phyloP scores from a whole-genome alignment of 2,329 filamentous ascomycete genomes.

The Westerdykella sp. region DNA sequence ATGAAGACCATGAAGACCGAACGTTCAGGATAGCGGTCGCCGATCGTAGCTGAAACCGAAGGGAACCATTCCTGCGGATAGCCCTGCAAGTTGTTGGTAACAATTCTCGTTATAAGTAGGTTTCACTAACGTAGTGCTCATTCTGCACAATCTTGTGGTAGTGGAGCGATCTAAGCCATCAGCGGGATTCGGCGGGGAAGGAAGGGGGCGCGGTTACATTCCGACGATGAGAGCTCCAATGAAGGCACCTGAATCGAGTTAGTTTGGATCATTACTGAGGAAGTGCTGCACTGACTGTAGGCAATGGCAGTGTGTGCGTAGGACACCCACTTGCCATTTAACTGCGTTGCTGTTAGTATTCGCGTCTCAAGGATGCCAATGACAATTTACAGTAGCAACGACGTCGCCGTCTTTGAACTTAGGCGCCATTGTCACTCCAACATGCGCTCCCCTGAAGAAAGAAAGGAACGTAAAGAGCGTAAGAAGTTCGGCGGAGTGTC shows the following conservation, averaged over 20 bases:
- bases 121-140: slow-evolving; percentile 64
- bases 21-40: slow-evolving; percentile 92
- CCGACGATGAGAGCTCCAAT: slow-evolving; percentile 79
- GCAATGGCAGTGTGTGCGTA: slow-evolving; percentile 79
- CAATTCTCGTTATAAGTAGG: slow-evolving; percentile 9
- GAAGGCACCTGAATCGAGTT: slow-evolving; percentile 60
- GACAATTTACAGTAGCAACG: slow-evolving; percentile 48
- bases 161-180: slow-evolving; percentile 58
- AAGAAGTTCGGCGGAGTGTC: slow-evolving; percentile 11
- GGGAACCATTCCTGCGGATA: slow-evolving; percentile 89
- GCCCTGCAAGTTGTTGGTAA: slow-evolving; percentile 20
- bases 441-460: slow-evolving; percentile 12
- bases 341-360: slow-evolving; percentile 39
- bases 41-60: slow-evolving; percentile 92
- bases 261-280: slow-evolving; percentile 4
- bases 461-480: slow-evolving; percentile 25
- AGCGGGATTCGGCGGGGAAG: slow-evolving; percentile 16
- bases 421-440: slow-evolving; percentile 46
- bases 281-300: slow-evolving; percentile 52
- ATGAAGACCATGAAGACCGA: slow-evolving; percentile 98
- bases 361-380: neutral
- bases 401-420: slow-evolving; percentile 59
- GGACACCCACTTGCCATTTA: slow-evolving; percentile 87
- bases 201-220: slow-evolving; percentile 26
- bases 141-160: slow-evolving; percentile 98